Conservation (phyloP, 192 early-diverging fungal species). For the Backusella tuberculispora region DNA sequence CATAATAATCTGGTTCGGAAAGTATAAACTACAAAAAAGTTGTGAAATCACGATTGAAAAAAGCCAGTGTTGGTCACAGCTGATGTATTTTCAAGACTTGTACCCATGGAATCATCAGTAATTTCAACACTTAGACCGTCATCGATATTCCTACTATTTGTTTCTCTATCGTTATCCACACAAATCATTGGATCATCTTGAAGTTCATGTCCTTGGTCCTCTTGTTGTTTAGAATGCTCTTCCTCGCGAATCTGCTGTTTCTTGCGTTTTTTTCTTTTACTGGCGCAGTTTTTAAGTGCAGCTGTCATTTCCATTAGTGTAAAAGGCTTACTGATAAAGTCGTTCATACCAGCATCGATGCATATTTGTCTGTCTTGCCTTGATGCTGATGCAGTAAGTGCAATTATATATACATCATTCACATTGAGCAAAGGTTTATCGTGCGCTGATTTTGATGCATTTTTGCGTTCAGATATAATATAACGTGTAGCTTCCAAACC, state of each 20-base stretch:
- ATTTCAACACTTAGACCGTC: background rate
- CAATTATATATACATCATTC: constrained; percentile 55
- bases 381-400: constrained; percentile 56
- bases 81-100: constrained; percentile 4
- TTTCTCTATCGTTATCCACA: constrained; percentile 8
- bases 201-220: background rate
- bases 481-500: constrained; percentile 41
- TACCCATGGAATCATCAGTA: background rate
- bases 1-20: constrained; percentile 1
- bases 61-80: background rate
- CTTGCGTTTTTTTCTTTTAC: constrained; percentile 30
- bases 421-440: constrained; percentile 31
- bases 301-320: constrained; percentile 54
- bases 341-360: constrained; percentile 61
- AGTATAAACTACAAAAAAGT: background rate
- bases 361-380: constrained; percentile 54
- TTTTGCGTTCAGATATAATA: constrained; percentile 34
- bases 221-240: background rate
- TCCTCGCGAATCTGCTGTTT: constrained; percentile 23
- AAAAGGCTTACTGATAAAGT: constrained; percentile 59
- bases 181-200: background rate
- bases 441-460: background rate
- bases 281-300: constrained; percentile 35
- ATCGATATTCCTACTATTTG: background rate
- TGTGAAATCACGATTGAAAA: background rate